Evolutionary conservation across 1,284 basidiomycete genomes (phyloP), one percentile per base, ranked within the genome.

Genomic region (Sanghuangporus weigelae): DNA sequence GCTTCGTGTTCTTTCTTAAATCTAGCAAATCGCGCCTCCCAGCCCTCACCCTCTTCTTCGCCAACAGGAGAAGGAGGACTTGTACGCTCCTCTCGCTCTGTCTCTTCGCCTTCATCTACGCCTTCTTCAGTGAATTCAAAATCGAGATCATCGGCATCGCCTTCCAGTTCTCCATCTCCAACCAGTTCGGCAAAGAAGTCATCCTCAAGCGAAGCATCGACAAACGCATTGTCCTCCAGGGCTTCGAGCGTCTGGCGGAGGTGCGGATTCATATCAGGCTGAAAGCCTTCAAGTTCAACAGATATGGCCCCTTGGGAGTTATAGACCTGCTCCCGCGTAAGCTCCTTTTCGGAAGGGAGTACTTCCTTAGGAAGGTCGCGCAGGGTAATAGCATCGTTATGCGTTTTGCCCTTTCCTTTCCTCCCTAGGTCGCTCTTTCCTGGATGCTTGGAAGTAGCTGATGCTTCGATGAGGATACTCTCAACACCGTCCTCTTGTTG

Each of bases 211-310:
- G 78, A 83, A 62, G 88, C 88, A 57, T 93, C 90, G 11, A 96
- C 89, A 70, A 95, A 98, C 3, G 91, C 96, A 66, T 98, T 95
- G 72, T 99, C 96, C 62, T 99, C 96, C 19, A 99, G 79, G 3
- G 97, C 97, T 71, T 98, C 96, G 38, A 99, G 79, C 0, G 87
- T 87, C 74, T 99, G 96, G 16, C 97, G 84, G 40, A 99, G 80
- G 76, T 96, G 94, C 4, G 95, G 95, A 74, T 99, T 93, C 92
- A 99, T 94, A 71, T 98, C 94, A 0, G 95, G 97, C 72, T 94
- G 92, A 66, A 99, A 88, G 0, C 97, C 96, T 39, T 89, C 81
- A 61, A 95, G 86, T 61, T 90, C 90, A n/a, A 83, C 81, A 2
- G 94, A 93, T 44, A 97, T 78, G 44, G 86, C 83, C 71, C 89